Conservation (phyloP, 345 rosid species). For the Acer negundo region DNA sequence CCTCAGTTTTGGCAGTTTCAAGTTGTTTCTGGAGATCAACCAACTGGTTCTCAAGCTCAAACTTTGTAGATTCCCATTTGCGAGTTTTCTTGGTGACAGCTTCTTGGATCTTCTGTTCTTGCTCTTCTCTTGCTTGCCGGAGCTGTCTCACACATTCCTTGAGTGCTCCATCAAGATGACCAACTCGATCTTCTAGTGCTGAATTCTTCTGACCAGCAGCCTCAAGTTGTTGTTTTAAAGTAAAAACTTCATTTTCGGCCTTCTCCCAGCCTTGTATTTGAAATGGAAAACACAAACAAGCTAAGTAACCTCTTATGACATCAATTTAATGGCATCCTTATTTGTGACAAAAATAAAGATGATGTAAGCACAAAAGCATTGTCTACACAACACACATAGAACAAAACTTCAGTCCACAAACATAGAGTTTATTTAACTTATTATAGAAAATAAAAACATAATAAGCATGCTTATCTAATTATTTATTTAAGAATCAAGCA, state of each 20-base stretch:
- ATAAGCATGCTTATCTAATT: not conserved
- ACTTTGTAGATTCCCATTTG: slow-evolving; percentile 66
- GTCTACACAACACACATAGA: not conserved
- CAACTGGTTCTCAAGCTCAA: slow-evolving; percentile 52
- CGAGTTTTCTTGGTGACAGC: slow-evolving; percentile 48
- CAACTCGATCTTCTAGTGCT: slow-evolving; percentile 65
- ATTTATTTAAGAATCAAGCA: not conserved
- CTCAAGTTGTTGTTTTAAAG: slow-evolving; percentile 73
- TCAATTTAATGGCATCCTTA: not conserved
- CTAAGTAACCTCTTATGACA: not conserved
- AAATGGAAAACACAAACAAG: slow-evolving; percentile 4
- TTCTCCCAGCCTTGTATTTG: slow-evolving; percentile 85
- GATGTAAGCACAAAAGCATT: not conserved
- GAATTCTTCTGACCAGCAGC: slow-evolving; percentile 49
- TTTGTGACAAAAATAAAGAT: not conserved
- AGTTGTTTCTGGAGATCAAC: slow-evolving; percentile 48
- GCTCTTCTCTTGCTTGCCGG: slow-evolving; percentile 86
- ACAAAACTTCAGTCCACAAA: not conserved
- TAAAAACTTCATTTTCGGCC: slow-evolving; percentile 80
- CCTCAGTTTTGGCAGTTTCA: slow-evolving; percentile 35
- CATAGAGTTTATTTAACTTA: not conserved
- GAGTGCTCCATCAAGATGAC: slow-evolving; percentile 91
- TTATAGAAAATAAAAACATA: not conserved
- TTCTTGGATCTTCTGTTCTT: slow-evolving; percentile 65
- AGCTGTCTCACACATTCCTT: slow-evolving; percentile 95